phyloP scores from a whole-genome alignment of 148 eudicot genomes.

The Chenopodium formosanum region DNA sequence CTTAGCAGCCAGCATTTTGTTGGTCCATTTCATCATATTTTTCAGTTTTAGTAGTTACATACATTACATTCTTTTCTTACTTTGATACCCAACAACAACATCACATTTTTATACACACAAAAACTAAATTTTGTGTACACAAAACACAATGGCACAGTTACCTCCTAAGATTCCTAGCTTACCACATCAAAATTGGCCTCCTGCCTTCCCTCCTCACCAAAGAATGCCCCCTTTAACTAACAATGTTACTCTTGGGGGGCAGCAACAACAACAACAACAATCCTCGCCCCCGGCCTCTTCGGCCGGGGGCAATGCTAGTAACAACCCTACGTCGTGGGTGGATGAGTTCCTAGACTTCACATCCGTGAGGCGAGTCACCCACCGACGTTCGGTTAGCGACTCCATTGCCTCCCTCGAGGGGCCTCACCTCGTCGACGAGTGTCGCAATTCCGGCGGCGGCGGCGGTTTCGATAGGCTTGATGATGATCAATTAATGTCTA shows the following conservation, averaged over 20 bases:
- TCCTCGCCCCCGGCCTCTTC: conserved; percentile 14
- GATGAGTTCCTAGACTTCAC: conserved; percentile 95
- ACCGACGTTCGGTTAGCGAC: conserved; percentile 77
- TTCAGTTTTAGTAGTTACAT: conserved; percentile 17
- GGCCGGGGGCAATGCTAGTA: neutral
- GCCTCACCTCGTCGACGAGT: conserved; percentile 41
- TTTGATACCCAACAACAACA: too few species aligned
- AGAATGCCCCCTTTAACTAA: conserved; percentile 42
- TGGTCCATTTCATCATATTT: neutral
- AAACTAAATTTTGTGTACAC: neutral
- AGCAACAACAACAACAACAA: neutral
- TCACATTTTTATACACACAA: neutral
- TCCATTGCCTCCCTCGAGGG: conserved; percentile 70
- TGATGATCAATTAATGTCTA: conserved; percentile 75
- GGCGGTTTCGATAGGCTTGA: conserved; percentile 63
- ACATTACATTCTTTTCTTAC: neutral
- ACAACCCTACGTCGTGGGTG: conserved; percentile 47
- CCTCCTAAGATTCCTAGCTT: conserved; percentile 68
- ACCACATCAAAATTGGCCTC: conserved; percentile 60
- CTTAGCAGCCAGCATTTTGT: conserved; percentile 5
- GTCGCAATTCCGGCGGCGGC: conserved; percentile 25
- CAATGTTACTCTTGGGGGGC: neutral
- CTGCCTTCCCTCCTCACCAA: conserved; percentile 54
- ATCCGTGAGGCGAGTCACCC: conserved; percentile 48
- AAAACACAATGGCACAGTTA: conserved; percentile 60